phyloP scores from a whole-genome alignment of 2,329 filamentous ascomycete species.

The Scytalidium sp. region DNA sequence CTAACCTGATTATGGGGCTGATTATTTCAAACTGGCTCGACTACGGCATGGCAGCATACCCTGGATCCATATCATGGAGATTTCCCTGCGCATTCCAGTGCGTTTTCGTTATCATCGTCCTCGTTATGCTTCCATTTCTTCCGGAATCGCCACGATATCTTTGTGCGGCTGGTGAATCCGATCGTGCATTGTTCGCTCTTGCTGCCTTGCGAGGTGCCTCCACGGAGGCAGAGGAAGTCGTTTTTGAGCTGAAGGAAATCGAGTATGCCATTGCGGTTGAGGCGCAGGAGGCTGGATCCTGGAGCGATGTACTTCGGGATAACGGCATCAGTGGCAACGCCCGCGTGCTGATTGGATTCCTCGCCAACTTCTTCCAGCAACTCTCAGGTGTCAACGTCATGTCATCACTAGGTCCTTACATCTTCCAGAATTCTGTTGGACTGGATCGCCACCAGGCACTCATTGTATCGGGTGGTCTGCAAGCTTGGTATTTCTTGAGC shows the following conservation, averaged over 20 bases:
- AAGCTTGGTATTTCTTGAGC: neutral
- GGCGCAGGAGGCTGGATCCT: slow-evolving; percentile 21
- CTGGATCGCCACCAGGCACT: neutral
- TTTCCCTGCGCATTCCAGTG: slow-evolving; percentile 46
- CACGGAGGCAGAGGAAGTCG: too few relatives aligned
- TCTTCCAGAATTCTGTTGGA: neutral
- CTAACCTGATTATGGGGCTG: slow-evolving; percentile 33
- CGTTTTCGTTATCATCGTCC: slow-evolving; percentile 50
- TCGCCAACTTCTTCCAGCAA: slow-evolving; percentile 19
- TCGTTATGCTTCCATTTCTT: slow-evolving; percentile 42
- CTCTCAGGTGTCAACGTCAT: slow-evolving; percentile 18
- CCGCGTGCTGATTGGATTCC: slow-evolving; percentile 13
- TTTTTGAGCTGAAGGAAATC: slow-evolving; percentile 33
- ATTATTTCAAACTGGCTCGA: slow-evolving; percentile 31
- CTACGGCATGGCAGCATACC: slow-evolving; percentile 34
- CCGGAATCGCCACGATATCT: slow-evolving; percentile 45
- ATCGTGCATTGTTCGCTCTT: too few relatives aligned
- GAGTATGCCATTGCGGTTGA: slow-evolving; percentile 37
- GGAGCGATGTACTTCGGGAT: slow-evolving; percentile 20
- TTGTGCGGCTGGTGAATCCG: too few relatives aligned
- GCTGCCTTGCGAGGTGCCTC: too few relatives aligned
- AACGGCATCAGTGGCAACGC: slow-evolving; percentile 17
- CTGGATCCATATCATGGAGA: slow-evolving; percentile 40
- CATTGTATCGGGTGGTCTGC: neutral
- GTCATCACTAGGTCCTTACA: slow-evolving; percentile 7